Evolutionary conservation across 768 basidiomycete genomes (phyloP).

Genomic region (Kondoa subrosea): DNA sequence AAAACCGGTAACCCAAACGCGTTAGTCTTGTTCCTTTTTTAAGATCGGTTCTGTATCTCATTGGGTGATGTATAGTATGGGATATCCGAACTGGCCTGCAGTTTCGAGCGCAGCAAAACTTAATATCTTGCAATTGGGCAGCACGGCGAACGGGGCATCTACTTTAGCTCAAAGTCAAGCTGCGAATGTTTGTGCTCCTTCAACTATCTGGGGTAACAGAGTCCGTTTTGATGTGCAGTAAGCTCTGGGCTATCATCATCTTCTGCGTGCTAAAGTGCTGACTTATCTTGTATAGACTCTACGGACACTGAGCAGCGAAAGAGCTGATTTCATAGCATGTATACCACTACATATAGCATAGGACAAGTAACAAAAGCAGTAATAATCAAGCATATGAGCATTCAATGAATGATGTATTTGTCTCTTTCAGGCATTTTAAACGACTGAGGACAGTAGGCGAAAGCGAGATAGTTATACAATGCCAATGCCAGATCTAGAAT

Average conservation of each 20-base stretch:
- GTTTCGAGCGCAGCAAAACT: neutral
- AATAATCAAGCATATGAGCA: no score
- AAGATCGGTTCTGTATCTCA: neutral
- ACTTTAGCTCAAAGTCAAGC: neutral
- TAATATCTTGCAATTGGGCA: neutral
- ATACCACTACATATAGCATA: no score
- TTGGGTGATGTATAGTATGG: neutral
- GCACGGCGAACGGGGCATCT: neutral
- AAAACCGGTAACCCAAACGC: constrained; percentile 46
- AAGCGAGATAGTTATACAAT: no score
- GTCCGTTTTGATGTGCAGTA: neutral
- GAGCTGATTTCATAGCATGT: no score
- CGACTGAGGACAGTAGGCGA: no score
- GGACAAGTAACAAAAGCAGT: no score
- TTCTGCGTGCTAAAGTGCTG: no score
- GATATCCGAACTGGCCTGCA: neutral
- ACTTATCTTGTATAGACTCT: no score
- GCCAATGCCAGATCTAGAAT: no score
- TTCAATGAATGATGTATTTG: no score
- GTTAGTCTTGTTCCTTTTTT: neutral
- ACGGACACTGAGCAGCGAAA: no score
- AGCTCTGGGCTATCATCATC: neutral
- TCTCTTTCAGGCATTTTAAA: no score
- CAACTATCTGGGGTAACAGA: neutral
- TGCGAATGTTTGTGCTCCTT: neutral